These are phyloP conservation scores for Dipteronia dyeriana DNA, from an alignment of 345 rosid species.

Conservation along the genomic window DNA sequence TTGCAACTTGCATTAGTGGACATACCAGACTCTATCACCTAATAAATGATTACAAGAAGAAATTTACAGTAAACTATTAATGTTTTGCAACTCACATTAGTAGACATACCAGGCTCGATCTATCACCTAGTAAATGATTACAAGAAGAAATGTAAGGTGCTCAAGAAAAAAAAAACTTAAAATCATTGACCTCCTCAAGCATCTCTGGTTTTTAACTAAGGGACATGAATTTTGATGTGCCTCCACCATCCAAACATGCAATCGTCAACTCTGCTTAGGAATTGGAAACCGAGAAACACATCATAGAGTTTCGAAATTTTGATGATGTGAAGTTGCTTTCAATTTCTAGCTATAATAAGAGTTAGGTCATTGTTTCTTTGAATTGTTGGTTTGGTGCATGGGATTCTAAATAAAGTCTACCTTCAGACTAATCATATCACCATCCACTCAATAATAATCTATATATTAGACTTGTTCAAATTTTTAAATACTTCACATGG, in stretches of 20 bases:
- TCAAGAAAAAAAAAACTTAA: background rate
- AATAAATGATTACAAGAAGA: background rate
- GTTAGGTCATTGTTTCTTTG: background rate
- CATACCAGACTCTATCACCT: background rate
- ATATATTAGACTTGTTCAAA: background rate
- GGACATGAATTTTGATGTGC: background rate
- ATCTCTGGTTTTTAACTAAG: background rate
- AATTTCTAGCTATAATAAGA: background rate
- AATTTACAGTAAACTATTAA: background rate
- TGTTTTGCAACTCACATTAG: too few relatives aligned
- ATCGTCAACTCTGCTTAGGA: constrained; percentile 1
- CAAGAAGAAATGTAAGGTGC: background rate
- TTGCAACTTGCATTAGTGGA: too few relatives aligned
- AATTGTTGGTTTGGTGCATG: background rate
- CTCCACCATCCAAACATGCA: background rate
- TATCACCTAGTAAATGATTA: background rate
- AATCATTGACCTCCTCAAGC: background rate
- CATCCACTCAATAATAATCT: background rate
- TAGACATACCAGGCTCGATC: too few relatives aligned
- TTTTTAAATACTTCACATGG: background rate
- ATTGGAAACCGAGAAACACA: background rate
- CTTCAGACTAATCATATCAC: background rate
- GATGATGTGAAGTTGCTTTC: background rate
- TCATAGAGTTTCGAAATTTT: background rate
- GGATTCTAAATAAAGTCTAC: constrained; percentile 14